These are phyloP conservation scores for Elsinoe necatrix DNA, from an alignment of 2,329 filamentous ascomycete genomes.

Conservation along the genomic window DNA sequence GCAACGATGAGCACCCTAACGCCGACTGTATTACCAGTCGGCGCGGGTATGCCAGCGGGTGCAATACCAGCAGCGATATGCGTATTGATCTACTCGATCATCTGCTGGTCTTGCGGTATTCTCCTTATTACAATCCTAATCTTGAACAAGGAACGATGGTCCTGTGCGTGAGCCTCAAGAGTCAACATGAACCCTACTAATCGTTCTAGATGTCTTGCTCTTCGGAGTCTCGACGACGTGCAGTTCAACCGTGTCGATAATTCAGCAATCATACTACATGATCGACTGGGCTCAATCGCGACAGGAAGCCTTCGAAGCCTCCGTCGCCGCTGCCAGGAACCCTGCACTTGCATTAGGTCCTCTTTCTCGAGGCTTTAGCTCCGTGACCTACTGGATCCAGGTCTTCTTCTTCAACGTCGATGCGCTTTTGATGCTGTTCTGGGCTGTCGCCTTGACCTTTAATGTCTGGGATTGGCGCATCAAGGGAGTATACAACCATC, in stretches of 20 bases:
- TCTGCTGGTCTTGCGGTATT: constrained; percentile 17
- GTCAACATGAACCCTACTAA: not conserved
- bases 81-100: constrained; percentile 18
- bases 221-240: constrained; percentile 18
- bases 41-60: constrained; percentile 8
- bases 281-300: constrained; percentile 16
- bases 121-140: constrained; percentile 16
- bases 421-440: constrained; percentile 16
- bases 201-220: constrained; percentile 18
- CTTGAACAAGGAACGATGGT: constrained; percentile 18
- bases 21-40: constrained; percentile 8
- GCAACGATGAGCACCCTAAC: constrained; percentile 5
- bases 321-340: constrained; percentile 13
- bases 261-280: constrained; percentile 19
- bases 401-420: constrained; percentile 19
- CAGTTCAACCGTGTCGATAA: constrained; percentile 16
- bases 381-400: constrained; percentile 20
- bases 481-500: constrained; percentile 7
- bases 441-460: constrained; percentile 19
- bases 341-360: constrained; percentile 20
- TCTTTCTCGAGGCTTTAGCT: constrained; percentile 19
- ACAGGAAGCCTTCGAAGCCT: constrained; percentile 18
- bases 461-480: constrained; percentile 19
- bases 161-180: constrained; percentile 13
- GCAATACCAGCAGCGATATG: constrained; percentile 17